Conservation (phyloP, 2,329 filamentous ascomycete genomes). For the Sarocladium oryzae region DNA sequence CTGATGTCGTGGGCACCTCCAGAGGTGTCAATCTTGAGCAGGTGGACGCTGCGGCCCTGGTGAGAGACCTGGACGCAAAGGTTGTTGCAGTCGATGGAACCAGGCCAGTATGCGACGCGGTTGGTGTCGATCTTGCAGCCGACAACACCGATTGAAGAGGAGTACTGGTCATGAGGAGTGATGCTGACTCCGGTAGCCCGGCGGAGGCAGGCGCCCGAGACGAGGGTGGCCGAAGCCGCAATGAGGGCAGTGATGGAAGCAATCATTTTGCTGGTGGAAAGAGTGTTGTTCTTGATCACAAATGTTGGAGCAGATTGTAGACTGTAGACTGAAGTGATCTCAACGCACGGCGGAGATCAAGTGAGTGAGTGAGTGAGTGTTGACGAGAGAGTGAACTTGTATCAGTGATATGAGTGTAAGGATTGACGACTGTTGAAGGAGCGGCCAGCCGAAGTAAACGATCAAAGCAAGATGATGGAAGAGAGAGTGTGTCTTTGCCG, state of each 20-base stretch:
- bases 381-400: no score
- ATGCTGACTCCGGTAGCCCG: conserved; percentile 12
- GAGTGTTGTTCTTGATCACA: background rate
- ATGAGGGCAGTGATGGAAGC: conserved; percentile 17
- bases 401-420: no score
- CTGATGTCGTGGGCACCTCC: conserved; percentile 51
- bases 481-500: conserved; percentile 5
- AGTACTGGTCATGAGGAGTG: conserved; percentile 48
- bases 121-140: conserved; percentile 56
- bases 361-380: background rate
- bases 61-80: conserved; percentile 49
- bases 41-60: conserved; percentile 42
- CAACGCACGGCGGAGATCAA: conserved; percentile 10
- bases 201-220: conserved; percentile 14
- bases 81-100: conserved; percentile 44
- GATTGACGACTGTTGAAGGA: conserved; percentile 6
- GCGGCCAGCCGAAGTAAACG: conserved; percentile 17
- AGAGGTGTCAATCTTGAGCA: conserved; percentile 52
- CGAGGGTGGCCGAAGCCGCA: conserved; percentile 17
- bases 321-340: conserved; percentile 2
- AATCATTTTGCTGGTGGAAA: conserved; percentile 16
- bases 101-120: conserved; percentile 56
- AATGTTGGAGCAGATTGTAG: background rate
- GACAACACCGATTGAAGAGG: conserved; percentile 50
- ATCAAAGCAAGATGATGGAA: background rate